phyloP scores from a whole-genome alignment of 345 rosid species.

The Brassica carinata region DNA sequence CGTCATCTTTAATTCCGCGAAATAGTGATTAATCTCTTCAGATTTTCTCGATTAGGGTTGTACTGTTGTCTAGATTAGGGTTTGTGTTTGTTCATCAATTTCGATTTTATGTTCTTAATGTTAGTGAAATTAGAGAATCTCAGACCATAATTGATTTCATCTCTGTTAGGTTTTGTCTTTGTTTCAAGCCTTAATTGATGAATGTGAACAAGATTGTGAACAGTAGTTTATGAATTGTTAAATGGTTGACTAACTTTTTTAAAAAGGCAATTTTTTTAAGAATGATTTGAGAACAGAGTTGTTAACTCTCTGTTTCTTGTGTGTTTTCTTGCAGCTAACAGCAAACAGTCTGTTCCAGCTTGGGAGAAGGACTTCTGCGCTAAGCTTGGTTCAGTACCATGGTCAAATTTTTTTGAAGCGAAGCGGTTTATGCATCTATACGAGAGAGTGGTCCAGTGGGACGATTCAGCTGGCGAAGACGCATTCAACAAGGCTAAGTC shows the following conservation, averaged over 20 bases:
- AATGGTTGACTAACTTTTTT: neutral
- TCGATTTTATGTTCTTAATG: neutral
- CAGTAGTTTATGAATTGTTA: neutral
- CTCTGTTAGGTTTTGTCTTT: neutral
- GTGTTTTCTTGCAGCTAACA: conserved; percentile 29
- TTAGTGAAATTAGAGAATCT: conserved; percentile 3
- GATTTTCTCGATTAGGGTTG: too few relatives aligned
- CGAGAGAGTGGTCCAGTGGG: conserved; percentile 47
- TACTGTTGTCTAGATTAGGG: conserved; percentile 19
- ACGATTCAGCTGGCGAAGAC: conserved; percentile 54
- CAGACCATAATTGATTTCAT: neutral
- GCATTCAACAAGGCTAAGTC: conserved; percentile 54
- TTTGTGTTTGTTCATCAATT: conserved; percentile 6
- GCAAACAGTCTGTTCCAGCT: conserved; percentile 43
- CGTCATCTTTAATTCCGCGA: neutral
- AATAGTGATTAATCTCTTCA: neutral
- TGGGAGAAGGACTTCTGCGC: conserved; percentile 62
- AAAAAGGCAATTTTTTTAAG: neutral
- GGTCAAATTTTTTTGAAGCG: conserved; percentile 49
- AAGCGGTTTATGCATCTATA: conserved; percentile 38
- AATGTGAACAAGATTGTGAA: neutral
- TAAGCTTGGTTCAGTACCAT: conserved; percentile 45
- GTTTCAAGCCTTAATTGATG: too few relatives aligned
- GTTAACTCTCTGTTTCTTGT: conserved; percentile 4
- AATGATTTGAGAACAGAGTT: conserved; percentile 6